These are phyloP conservation scores for Acacia pycnantha DNA, from an alignment of 331 rosid species.

Conservation along the genomic window DNA sequence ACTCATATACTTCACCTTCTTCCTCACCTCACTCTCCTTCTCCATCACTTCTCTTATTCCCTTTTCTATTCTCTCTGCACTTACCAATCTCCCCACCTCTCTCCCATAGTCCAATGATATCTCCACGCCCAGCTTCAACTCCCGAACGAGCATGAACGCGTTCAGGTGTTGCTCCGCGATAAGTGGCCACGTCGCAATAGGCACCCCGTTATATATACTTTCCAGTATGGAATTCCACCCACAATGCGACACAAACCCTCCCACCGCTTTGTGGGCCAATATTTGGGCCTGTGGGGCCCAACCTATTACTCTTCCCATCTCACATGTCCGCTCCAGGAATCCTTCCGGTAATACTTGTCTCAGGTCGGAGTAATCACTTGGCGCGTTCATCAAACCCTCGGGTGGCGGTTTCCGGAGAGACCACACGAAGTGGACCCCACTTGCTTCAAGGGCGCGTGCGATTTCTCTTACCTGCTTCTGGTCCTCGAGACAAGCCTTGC, in stretches of 20 bases:
- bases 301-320: slow-evolving; percentile 42
- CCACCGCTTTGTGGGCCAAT: slow-evolving; percentile 44
- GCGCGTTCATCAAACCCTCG: background rate
- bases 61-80: slow-evolving; percentile 34
- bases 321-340: slow-evolving; percentile 48
- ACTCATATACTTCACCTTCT: slow-evolving; percentile 40
- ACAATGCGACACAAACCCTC: slow-evolving; percentile 62
- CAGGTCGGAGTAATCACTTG: slow-evolving; percentile 23
- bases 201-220: slow-evolving; percentile 51
- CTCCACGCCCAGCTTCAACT: slow-evolving; percentile 50
- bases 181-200: slow-evolving; percentile 59
- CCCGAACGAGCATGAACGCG: slow-evolving; percentile 44
- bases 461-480: background rate
- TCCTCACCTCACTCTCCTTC: slow-evolving; percentile 32
- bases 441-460: slow-evolving; percentile 27
- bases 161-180: slow-evolving; percentile 54
- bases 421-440: slow-evolving; percentile 56
- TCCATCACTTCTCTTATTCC: slow-evolving; percentile 40
- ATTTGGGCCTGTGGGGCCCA: slow-evolving; percentile 63
- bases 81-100: background rate
- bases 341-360: background rate
- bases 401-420: slow-evolving; percentile 46
- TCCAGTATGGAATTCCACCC: slow-evolving; percentile 65
- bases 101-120: slow-evolving; percentile 31
- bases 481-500: slow-evolving; percentile 42